Percentiles rank a stretch among this genome's conserved stretches.
Evolutionary conservation across 495 filamentous ascomycete species (phyloP).

Genomic region (Penicillium coprophilum): DNA sequence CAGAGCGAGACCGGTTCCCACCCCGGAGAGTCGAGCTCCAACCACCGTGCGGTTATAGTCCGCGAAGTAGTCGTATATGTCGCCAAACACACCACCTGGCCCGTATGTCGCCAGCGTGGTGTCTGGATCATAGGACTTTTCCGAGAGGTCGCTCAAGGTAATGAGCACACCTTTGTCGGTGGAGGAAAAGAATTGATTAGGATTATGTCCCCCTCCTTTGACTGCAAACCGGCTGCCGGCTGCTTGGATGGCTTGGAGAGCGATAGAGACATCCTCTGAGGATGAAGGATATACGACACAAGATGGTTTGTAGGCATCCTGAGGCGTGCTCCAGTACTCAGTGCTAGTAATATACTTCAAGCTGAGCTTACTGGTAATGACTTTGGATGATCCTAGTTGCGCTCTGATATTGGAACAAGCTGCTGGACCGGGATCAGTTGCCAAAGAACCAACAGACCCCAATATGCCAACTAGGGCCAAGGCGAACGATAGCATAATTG

Average conservation of each 20-base stretch:
- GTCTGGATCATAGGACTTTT: slow-evolving; percentile 30
- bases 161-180: slow-evolving; percentile 45
- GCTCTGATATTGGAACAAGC: slow-evolving; percentile 27
- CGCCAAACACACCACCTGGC: slow-evolving; percentile 33
- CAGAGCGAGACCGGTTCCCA: slow-evolving; percentile 35
- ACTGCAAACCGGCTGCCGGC: slow-evolving; percentile 44
- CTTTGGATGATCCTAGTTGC: slow-evolving; percentile 25
- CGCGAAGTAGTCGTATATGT: slow-evolving; percentile 33
- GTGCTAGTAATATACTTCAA: slow-evolving; percentile 19
- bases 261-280: slow-evolving; percentile 29
- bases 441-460: slow-evolving; percentile 9
- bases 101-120: slow-evolving; percentile 36
- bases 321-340: slow-evolving; percentile 49
- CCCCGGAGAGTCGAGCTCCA: slow-evolving; percentile 32
- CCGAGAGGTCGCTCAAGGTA: slow-evolving; percentile 36
- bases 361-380: slow-evolving; percentile 18
- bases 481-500: slow-evolving; percentile 11
- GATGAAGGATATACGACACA: slow-evolving; percentile 34
- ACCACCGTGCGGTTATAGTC: slow-evolving; percentile 35
- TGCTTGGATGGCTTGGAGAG: slow-evolving; percentile 26
- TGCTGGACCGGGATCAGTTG: slow-evolving; percentile 14
- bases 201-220: slow-evolving; percentile 47
- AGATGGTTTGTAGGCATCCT: slow-evolving; percentile 33
- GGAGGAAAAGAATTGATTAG: slow-evolving; percentile 42
- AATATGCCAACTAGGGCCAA: slow-evolving; percentile 13